These are phyloP conservation scores for Alternaria tenuissima DNA, from an alignment of 2,329 filamentous ascomycete genomes.

Conservation along the genomic window DNA sequence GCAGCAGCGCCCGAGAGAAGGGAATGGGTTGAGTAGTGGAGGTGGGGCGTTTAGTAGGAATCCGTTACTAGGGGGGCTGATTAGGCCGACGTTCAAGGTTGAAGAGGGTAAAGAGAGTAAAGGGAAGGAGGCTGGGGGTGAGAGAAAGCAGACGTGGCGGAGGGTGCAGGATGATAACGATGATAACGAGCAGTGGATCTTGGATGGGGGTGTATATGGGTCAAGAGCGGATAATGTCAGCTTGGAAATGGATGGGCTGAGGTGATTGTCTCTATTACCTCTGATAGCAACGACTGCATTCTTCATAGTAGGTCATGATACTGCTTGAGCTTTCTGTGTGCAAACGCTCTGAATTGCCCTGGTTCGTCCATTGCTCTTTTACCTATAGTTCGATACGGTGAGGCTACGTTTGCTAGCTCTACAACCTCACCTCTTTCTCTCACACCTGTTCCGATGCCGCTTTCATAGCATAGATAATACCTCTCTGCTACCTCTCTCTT, in stretches of 20 bases:
- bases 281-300: too few relatives aligned
- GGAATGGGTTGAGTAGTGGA: slow-evolving; percentile 32
- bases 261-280: neutral
- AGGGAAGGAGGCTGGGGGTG: slow-evolving; percentile 53
- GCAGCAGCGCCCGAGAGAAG: slow-evolving; percentile 33
- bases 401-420: too few relatives aligned
- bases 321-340: neutral
- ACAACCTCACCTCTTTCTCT: too few relatives aligned
- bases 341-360: neutral
- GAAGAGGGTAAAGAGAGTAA: slow-evolving; percentile 68
- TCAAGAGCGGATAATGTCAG: slow-evolving; percentile 24
- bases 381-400: too few relatives aligned
- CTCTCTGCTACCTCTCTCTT: too few relatives aligned
- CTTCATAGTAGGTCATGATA: neutral
- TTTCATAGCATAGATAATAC: too few relatives aligned
- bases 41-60: slow-evolving; percentile 73
- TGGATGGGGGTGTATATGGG: slow-evolving; percentile 61
- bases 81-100: slow-evolving; percentile 66
- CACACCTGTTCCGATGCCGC: too few relatives aligned
- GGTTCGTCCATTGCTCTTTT: neutral
- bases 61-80: slow-evolving; percentile 70
- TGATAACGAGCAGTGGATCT: slow-evolving; percentile 63
- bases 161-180: slow-evolving; percentile 62
- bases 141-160: slow-evolving; percentile 56
- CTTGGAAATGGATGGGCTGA: slow-evolving; percentile 25